phyloP scores from a whole-genome alignment of 331 rosid genomes.

The Telfairia occidentalis region DNA sequence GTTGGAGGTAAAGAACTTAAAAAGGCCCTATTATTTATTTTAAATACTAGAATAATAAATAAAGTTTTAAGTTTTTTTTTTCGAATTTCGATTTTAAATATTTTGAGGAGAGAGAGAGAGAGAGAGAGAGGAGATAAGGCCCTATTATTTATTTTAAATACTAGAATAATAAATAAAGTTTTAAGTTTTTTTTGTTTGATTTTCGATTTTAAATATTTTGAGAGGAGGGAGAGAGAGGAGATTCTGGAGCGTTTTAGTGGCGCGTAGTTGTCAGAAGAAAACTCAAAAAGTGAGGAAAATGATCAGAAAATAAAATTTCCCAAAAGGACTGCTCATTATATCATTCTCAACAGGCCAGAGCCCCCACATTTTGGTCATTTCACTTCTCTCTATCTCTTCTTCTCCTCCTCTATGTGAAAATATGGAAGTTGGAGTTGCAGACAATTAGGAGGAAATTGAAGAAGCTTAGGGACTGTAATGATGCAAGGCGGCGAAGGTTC shows the following conservation, averaged over 20 bases:
- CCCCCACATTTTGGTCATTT: background rate
- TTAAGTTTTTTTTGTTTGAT: too few relatives aligned
- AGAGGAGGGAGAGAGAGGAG: too few relatives aligned
- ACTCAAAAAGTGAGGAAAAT: background rate
- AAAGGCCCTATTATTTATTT: background rate
- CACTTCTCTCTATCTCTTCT: background rate
- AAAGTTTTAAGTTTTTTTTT: too few relatives aligned
- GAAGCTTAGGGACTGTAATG: background rate
- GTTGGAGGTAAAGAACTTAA: background rate
- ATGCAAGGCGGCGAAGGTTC: slow-evolving; percentile 36
- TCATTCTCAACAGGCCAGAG: background rate
- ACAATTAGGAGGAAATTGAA: background rate
- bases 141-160: background rate
- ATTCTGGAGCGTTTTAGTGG: slow-evolving; percentile 1
- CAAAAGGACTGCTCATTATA: background rate
- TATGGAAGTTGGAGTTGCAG: background rate
- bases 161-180: background rate
- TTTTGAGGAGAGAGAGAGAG: too few relatives aligned
- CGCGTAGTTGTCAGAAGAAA: slow-evolving; percentile 6
- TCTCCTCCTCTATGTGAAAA: background rate
- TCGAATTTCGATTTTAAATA: too few relatives aligned
- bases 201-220: too few relatives aligned
- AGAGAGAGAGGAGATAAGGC: too few relatives aligned
- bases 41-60: background rate
- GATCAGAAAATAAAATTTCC: background rate